A percentile compares a stretch with the other conserved stretches of the same genome.
Evolutionary conservation across 768 basidiomycete species (phyloP).

Genomic region (Sutorius australiensis): DNA sequence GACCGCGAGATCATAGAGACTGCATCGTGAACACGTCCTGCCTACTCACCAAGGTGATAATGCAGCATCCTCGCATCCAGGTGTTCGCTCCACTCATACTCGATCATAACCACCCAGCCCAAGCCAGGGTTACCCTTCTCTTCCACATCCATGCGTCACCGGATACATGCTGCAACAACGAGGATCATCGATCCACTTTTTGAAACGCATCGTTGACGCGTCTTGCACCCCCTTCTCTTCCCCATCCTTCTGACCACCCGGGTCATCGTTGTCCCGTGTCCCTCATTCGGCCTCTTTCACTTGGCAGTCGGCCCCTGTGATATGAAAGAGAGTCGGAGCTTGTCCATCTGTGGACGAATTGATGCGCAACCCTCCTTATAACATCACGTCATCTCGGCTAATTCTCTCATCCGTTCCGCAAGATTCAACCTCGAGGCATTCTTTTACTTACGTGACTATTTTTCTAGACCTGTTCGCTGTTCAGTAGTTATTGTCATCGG

Average conservation of each 20-base stretch:
- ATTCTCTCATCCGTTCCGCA: constrained; percentile 5
- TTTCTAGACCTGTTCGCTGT: neutral
- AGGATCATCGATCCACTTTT: constrained; percentile 12
- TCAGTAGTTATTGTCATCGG: neutral
- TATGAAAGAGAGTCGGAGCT: constrained; percentile 3
- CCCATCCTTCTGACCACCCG: constrained; percentile 3
- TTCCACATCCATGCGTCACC: neutral
- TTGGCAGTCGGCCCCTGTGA: constrained; percentile 6
- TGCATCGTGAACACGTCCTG: neutral
- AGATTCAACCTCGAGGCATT: neutral
- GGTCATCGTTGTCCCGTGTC: neutral
- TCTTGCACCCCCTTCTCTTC: neutral
- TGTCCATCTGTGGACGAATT: neutral
- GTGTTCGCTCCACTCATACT: neutral
- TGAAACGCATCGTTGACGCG: neutral
- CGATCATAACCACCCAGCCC: neutral
- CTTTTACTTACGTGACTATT: constrained; percentile 6
- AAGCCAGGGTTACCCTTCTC: neutral
- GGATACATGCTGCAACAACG: constrained; percentile 14
- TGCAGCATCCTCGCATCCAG: neutral
- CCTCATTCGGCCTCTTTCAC: neutral
- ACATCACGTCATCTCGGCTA: constrained; percentile 9
- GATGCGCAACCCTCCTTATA: neutral
- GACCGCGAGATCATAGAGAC: neutral
- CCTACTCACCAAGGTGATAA: neutral